Evolutionary conservation across 371 early-diverging fungal species (phyloP).

Genomic region (Conidiobolus incongruus): DNA sequence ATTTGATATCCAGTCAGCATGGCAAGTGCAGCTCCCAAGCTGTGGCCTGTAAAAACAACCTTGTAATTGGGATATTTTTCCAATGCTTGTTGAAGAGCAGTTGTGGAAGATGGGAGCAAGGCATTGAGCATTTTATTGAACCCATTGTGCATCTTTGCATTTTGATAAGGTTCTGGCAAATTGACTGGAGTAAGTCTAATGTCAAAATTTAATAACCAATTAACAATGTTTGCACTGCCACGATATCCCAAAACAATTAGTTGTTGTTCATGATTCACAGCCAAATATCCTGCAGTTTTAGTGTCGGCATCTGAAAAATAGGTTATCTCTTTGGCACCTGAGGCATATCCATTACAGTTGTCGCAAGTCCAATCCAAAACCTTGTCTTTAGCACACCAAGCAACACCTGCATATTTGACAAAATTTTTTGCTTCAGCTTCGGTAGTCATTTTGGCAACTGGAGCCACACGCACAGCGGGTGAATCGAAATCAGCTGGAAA

Average conservation of each 20-base stretch:
- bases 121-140: neutral
- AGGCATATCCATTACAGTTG: neutral
- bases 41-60: constrained; percentile 5
- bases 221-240: neutral
- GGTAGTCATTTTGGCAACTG: too few species aligned
- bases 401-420: neutral
- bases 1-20: neutral
- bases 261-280: neutral
- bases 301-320: neutral
- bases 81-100: neutral
- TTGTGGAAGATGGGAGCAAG: too few species aligned
- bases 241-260: neutral
- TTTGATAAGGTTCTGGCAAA: neutral
- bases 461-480: too few species aligned
- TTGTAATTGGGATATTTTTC: constrained; percentile 3
- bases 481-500: too few species aligned
- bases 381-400: neutral
- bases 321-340: too few species aligned
- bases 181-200: neutral
- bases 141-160: neutral
- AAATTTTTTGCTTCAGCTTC: too few species aligned
- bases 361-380: neutral
- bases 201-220: neutral
- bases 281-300: neutral
- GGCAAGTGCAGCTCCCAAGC: constrained; percentile 3